Conservation (phyloP, 805 yeast species). For the Saturnispora serradocipensis region DNA sequence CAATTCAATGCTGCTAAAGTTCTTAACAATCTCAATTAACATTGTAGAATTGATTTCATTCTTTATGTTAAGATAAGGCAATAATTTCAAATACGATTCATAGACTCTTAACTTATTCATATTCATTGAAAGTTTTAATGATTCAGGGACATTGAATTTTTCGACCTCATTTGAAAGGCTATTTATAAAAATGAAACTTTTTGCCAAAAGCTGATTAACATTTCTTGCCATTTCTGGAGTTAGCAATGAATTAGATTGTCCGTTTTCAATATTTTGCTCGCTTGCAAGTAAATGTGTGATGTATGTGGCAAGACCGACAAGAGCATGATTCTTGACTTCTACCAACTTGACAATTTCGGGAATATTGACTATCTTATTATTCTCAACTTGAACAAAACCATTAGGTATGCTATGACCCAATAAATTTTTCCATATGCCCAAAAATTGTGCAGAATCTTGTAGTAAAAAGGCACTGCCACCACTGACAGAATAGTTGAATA, state of each 20-base stretch:
- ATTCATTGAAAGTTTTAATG: constrained; percentile 18
- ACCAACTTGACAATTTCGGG: constrained; percentile 30
- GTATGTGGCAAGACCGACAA: constrained; percentile 49
- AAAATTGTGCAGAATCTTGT: constrained; percentile 48
- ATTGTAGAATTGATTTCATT: constrained; percentile 27
- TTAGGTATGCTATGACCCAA: constrained; percentile 41
- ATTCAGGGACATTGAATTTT: constrained; percentile 12
- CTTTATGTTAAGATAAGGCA: constrained; percentile 26
- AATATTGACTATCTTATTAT: constrained; percentile 26
- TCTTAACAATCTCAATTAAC: constrained; percentile 26
- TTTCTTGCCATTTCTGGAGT: constrained; percentile 27
- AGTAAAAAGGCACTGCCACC: constrained; percentile 27
- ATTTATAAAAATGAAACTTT: constrained; percentile 25
- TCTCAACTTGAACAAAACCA: constrained; percentile 26
- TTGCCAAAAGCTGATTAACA: constrained; percentile 23
- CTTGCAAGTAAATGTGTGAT: constrained; percentile 40
- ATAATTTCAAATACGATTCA: constrained; percentile 24
- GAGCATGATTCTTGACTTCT: constrained; percentile 48
- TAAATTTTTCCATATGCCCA: constrained; percentile 55
- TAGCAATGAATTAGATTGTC: constrained; percentile 21
- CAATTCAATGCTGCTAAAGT: constrained; percentile 21
- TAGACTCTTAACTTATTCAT: constrained; percentile 26
- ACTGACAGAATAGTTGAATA: constrained; percentile 41
- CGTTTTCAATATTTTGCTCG: constrained; percentile 9
- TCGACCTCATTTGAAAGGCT: constrained; percentile 19